Evolutionary conservation across 495 filamentous ascomycete genomes (phyloP), one percentile per base, ranked within the genome.

Genomic region (Aspergillus avenaceus): DNA sequence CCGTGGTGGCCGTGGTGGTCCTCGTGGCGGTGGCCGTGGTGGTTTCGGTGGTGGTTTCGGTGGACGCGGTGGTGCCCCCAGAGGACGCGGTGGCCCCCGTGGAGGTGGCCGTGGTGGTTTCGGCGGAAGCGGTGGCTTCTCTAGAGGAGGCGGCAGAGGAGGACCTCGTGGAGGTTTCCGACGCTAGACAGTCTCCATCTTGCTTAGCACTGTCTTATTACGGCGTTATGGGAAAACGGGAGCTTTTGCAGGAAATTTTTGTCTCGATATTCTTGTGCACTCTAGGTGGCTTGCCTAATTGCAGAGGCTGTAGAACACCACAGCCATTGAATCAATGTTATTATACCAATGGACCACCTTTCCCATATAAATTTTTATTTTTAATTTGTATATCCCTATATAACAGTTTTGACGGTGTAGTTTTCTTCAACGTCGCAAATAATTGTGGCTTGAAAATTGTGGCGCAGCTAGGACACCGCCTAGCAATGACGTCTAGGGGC

Each of bases 211-310:
- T 73, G 65, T 71, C 68, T 72, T 68, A 60, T 74, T 72, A 67
- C 55, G 72, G 72, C 72, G 72, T 76, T 74, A 64, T 70, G 71
- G 73, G 70, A 71, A 74, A 63, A 63, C 53, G 71, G 72, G 69
- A 72, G 68, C 68, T 71, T 59, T 64, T 71, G 58, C 68, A 70
- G 66, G 68, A 70, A 70, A 52, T 63, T 62, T 66, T 61, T 60
- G 65, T 65, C 50, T 55, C 46, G 48, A 52, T 65, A 60, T 68
- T 67, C 56, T 70, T 71, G 67, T 69, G 65, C 65, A 64, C 67
- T 61, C 63, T 65, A 40, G 60, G 59, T 55, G 60, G 41, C 58
- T 66, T 63, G 44, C 56, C 44, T 59, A 53, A 52, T 52, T 58
- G 53, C 56, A 67, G 54, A 51, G 58, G 59, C 64, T 71, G 68